Evolutionary conservation across 768 basidiomycete genomes (phyloP), one percentile per base, ranked within the genome.

Genomic region (Serendipita sp.): DNA sequence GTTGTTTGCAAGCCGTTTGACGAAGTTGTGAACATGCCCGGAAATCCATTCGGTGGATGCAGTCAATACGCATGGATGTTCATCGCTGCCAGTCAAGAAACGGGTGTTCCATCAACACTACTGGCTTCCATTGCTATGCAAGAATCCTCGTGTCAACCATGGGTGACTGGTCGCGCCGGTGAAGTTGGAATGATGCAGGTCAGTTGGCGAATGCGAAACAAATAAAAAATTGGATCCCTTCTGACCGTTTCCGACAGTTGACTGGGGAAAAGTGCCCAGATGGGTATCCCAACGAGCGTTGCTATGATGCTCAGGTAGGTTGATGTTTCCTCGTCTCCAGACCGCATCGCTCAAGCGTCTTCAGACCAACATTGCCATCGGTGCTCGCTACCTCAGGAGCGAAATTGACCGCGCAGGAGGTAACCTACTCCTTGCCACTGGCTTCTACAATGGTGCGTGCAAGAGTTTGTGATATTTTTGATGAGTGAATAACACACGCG

Each of bases 161-260:
- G 73, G 16, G 80, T 79, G 3, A 75, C 82, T 51, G 90, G 90
- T 60, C 85, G 84, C 16, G 86, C 76, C 24, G 87, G 89, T 48
- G 90, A 92, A 71, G 84, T 88, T 68, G 90, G 89, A 34, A 73
- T 92, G 24, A 92, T 92, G 90, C 90, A 93, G 71, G 76, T 93
- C 65, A 86, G 86, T 72, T 42, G 87, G 88, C 66, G 92, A 91
- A 72, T 93, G 89, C 67, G 77, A 69, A 48, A 79, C 73, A 5
- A 7, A 7, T 38, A 48, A 79, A 74, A 5, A 7, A 7, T 38
- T 63, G 82, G 82, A 0, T 75, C 77, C 2, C 2, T 38, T 5
- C 14, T 38, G 38, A 38, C 38, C 1, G 67, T 69, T 26, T 73
- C 72, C 22, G 71, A 77, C 65, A 78, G 76, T 72, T 68, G 71